Evolutionary conservation across 169 alveolate genomes (phyloP), one percentile per base, ranked within the genome.

Genomic region (Plasmodium gallinaceum): DNA sequence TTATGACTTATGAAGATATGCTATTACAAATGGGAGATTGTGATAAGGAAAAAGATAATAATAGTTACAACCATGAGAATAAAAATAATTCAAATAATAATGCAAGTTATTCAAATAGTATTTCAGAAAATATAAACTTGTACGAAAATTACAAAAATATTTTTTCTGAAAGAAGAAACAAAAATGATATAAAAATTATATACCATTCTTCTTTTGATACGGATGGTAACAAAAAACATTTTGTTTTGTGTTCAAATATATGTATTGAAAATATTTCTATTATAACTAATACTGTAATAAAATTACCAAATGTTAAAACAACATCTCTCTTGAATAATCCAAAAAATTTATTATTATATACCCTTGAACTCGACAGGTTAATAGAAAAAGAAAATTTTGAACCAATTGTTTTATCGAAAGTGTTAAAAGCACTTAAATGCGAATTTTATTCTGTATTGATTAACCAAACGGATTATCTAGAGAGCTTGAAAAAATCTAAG

Each of bases 401-500:
- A 73, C 95, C 94, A 8, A 65, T 94, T 88, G 93, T 72, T 43
- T 61, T 94, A 39, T 90, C 88, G 45, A 94, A 94, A 76, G 88
- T 92, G 73, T 83, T 94, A 51, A 94, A 94, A 65, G 88, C 93
- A 20, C 71, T 90, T 12, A 88, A 93, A 32, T 60, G 94, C 65
- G 94, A 93, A 88, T 92, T 90, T 45, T 94, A 93, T 45, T 94
- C 90, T 43, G 94, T 87, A 39, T 78, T 94, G 18, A 76, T 94
- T 26, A 93, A 92, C 8, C 95, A 92, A 57, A 72, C 95, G 20
- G 97, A 94, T 64, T 90, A 92, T 74, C 89, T 90, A 70, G 93
- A 89, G 61, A 68, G 64, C 32, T 24, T 93, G 87, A 64, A 93
- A 68, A 26, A 66, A 42, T 92, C 93, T 39, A 74, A 65, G 57